A percentile compares a stretch with the other conserved stretches of the same genome.
phyloP scores from a whole-genome alignment of 371 early-diverging fungal genomes.

The Capillidium heterosporum region DNA sequence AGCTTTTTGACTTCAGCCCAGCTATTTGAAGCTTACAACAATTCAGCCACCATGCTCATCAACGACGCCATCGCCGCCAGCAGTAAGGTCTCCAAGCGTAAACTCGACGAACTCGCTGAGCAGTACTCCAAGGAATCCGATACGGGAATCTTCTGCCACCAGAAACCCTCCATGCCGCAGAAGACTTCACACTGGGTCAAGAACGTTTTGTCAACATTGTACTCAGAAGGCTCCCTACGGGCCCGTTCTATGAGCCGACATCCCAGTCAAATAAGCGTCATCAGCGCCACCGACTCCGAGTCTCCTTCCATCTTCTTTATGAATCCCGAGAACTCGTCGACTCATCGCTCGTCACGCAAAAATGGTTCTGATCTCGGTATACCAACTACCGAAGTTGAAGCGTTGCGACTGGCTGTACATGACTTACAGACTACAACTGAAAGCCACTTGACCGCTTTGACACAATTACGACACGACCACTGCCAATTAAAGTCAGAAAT shows the following conservation, averaged over 20 bases:
- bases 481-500: not conserved
- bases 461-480: conserved; percentile 1
- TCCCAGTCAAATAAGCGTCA: not conserved
- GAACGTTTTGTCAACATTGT: not conserved
- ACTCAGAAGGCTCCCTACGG: not conserved
- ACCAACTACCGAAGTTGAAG: conserved; percentile 1
- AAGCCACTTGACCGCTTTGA: not conserved
- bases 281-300: not conserved
- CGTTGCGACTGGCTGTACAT: not conserved
- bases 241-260: not conserved
- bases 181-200: not conserved
- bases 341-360: not conserved
- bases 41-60: conserved; percentile 2
- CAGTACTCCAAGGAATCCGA: not conserved
- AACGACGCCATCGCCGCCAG: not conserved
- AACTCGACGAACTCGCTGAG: not conserved
- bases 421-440: not conserved
- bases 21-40: not conserved
- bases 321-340: not conserved
- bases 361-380: not conserved
- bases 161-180: not conserved
- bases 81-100: not conserved
- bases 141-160: not conserved
- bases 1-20: not conserved
- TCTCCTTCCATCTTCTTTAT: not conserved